Evolutionary conservation across 805 yeast genomes (phyloP).

Genomic region (Starmerella davenportii): DNA sequence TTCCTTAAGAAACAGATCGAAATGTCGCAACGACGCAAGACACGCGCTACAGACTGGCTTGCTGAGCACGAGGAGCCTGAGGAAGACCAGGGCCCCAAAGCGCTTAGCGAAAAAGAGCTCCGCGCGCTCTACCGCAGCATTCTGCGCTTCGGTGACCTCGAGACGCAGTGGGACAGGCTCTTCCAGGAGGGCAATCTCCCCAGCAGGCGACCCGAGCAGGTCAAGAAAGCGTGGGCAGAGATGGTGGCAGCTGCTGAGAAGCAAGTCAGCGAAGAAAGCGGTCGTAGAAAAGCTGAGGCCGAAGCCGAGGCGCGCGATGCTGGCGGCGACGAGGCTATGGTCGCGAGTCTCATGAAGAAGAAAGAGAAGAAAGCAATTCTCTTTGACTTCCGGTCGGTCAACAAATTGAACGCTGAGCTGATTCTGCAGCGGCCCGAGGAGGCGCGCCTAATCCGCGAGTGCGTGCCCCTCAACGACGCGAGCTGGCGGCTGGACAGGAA

Average conservation of each 20-base stretch:
- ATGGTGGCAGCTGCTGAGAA: slow-evolving; percentile 44
- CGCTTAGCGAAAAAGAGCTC: slow-evolving; percentile 68
- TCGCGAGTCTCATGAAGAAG: slow-evolving; percentile 32
- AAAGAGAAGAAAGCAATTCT: slow-evolving; percentile 79
- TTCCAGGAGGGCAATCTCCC: slow-evolving; percentile 81
- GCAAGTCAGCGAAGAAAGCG: slow-evolving; percentile 47
- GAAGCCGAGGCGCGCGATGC: slow-evolving; percentile 11
- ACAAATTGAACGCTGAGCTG: slow-evolving; percentile 78
- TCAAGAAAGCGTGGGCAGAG: slow-evolving; percentile 62
- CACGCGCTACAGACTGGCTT: slow-evolving; percentile 50
- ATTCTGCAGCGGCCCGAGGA: slow-evolving; percentile 72
- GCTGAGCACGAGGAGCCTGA: slow-evolving; percentile 39
- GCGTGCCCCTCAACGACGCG: slow-evolving; percentile 38
- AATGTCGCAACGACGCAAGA: slow-evolving; percentile 64
- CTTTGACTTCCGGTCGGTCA: slow-evolving; percentile 75
- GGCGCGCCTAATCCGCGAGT: slow-evolving; percentile 42
- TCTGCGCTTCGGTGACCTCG: slow-evolving; percentile 62
- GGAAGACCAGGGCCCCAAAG: slow-evolving; percentile 25
- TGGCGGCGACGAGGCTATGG: slow-evolving; percentile 18
- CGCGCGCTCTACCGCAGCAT: slow-evolving; percentile 73
- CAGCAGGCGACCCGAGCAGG: slow-evolving; percentile 60
- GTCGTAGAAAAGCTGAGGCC: slow-evolving; percentile 29
- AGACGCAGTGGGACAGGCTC: slow-evolving; percentile 57
- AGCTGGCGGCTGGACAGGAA: slow-evolving; percentile 39
- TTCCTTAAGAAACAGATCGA: slow-evolving; percentile 78